phyloP scores from a whole-genome alignment of 768 basidiomycete species.

The Tephrocybe sp. region DNA sequence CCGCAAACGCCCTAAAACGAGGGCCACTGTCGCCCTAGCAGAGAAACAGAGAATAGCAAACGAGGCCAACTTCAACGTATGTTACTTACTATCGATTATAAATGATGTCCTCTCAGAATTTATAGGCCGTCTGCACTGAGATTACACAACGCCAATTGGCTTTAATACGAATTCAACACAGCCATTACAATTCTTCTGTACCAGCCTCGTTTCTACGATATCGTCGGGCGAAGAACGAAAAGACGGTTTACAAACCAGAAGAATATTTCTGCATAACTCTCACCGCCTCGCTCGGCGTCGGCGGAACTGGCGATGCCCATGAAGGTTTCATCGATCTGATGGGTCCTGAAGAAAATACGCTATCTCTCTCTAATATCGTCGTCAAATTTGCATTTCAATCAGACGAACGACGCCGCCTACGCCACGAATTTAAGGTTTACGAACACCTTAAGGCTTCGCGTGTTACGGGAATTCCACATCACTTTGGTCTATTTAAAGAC shows the following conservation, averaged over 20 bases:
- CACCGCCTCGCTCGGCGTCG: conserved; percentile 1
- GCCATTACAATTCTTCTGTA: conserved; percentile 1
- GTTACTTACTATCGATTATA: too few species aligned
- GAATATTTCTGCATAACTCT: conserved; percentile 4
- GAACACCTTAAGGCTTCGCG: conserved; percentile 1
- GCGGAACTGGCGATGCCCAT: conserved; percentile 11
- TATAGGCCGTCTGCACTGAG: background rate
- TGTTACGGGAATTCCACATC: conserved; percentile 9
- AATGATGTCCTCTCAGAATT: background rate
- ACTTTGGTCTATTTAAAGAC: conserved; percentile 16
- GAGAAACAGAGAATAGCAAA: background rate
- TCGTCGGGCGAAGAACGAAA: background rate
- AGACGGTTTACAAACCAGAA: background rate
- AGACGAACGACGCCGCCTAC: conserved; percentile 9
- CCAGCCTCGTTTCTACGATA: background rate
- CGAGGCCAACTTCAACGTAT: background rate
- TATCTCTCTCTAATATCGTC: background rate
- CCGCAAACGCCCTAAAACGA: background rate
- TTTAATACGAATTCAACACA: conserved; percentile 6
- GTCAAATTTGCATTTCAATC: conserved; percentile 15
- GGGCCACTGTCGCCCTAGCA: background rate
- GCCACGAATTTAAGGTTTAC: conserved; percentile 18
- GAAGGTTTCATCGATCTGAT: conserved; percentile 1
- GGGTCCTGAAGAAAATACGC: background rate
- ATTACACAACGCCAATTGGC: background rate